phyloP scores from a whole-genome alignment of 2,329 filamentous ascomycete species.

The Calonectria fujianensis region DNA sequence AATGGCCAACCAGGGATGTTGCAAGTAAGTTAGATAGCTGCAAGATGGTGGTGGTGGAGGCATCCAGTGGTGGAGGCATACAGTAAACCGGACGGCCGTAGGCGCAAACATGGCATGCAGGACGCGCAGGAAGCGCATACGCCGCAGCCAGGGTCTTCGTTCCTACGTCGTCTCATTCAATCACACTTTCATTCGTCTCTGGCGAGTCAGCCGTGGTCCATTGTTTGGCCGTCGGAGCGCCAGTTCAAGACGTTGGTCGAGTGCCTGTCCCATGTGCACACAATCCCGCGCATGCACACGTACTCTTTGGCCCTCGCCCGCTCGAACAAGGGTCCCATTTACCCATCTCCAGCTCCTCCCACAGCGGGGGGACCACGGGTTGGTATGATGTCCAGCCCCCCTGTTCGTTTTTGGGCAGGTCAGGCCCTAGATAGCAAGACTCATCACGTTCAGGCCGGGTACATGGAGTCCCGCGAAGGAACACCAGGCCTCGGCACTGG shows the following conservation, averaged over 20 bases:
- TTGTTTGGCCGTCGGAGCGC: slow-evolving; percentile 24
- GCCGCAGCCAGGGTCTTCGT: slow-evolving; percentile 32
- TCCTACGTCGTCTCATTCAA: slow-evolving; percentile 19
- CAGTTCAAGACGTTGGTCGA: slow-evolving; percentile 17
- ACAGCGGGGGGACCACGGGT: slow-evolving; percentile 21
- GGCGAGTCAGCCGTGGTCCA: slow-evolving; percentile 26
- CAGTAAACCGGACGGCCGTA: slow-evolving; percentile 17
- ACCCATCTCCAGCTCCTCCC: slow-evolving; percentile 24
- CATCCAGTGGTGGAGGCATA: slow-evolving; percentile 32
- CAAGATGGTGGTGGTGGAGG: slow-evolving; percentile 36
- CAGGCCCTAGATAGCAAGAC: slow-evolving; percentile 26
- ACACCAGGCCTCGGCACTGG: slow-evolving; percentile 23
- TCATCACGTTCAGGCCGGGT: slow-evolving; percentile 32
- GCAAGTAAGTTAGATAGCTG: slow-evolving; percentile 40
- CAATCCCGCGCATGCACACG: slow-evolving; percentile 16
- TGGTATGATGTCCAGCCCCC: slow-evolving; percentile 29
- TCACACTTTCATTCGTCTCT: slow-evolving; percentile 26
- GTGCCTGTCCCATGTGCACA: slow-evolving; percentile 23
- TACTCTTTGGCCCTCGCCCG: slow-evolving; percentile 7
- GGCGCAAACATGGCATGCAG: slow-evolving; percentile 33
- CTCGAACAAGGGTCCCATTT: slow-evolving; percentile 4
- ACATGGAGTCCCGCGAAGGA: slow-evolving; percentile 25
- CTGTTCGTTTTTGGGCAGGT: slow-evolving; percentile 23
- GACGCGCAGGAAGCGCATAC: slow-evolving; percentile 32
- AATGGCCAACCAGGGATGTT: slow-evolving; percentile 38